Evolutionary conservation across 2,329 filamentous ascomycete species (phyloP), one percentile per base, ranked within the genome.

Genomic region (Alternaria viburni): DNA sequence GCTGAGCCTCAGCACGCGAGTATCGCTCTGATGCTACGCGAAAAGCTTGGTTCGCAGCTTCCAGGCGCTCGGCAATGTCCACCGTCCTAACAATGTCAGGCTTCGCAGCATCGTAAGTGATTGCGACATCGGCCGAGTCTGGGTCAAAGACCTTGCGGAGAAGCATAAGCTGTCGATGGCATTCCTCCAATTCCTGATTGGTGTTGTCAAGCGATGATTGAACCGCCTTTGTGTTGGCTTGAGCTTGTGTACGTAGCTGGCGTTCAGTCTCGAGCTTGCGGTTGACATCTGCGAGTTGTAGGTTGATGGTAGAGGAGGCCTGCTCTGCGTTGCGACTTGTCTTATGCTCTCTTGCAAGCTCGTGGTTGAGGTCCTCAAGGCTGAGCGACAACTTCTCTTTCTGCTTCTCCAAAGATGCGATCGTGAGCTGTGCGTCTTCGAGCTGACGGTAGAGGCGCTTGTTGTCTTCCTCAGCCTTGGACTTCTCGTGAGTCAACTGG

Each of bases 321-420:
- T 97, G 97, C 80, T 98, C 95, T 5, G 94, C 95, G 76, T 92
- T 96, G 63, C 95, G 90, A 74, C 90, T 96, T 19, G 90, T 89
- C 82, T 97, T 96, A 75, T 94, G 93, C 80, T 97, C 95, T 28
- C 93, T 88, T 54, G 92, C 91, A 57, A 97, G 87, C 79, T 98
- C 93, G 72, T 98, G 95, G 70, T 93, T 97, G 36, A 97, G 84
- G 77, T 99, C 95, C 77, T 99, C 95, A 9, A 98, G 81, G 73
- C 87, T 93, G 45, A 98, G 86, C 55, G 93, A 88, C 26, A 98
- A 85, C 80, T 97, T 97, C 81, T 98, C 95, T 56, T 96, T 91
- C 79, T 96, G 93, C 84, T 98, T 98, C 78, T 97, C 93, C 8
- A 97, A 82, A 1, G 92, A 91, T 0, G 91, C 91, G 68, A 97